Percentiles rank a stretch among this genome's conserved stretches.
phyloP scores from a whole-genome alignment of 495 filamentous ascomycete species.

The Penicillium manginii region DNA sequence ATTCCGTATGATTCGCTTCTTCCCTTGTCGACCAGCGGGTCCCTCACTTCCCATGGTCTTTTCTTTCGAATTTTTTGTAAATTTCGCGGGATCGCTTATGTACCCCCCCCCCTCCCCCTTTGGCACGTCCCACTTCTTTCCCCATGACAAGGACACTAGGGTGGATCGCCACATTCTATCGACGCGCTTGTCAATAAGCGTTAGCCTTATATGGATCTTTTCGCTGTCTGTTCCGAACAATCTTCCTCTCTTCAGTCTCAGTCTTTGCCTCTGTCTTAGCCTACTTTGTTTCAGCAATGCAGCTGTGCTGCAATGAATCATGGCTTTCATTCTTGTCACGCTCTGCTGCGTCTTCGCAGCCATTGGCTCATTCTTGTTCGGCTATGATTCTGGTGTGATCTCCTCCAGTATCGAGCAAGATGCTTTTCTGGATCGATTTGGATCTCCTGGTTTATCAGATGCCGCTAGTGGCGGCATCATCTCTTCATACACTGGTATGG shows the following conservation, averaged over 20 bases:
- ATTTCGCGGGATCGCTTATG: conserved; percentile 17
- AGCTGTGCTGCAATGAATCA: conserved; percentile 21
- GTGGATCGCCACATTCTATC: conserved; percentile 26
- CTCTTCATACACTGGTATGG: conserved; percentile 50
- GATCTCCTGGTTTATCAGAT: conserved; percentile 37
- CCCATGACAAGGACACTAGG: conserved; percentile 5
- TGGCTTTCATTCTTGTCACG: conserved; percentile 45
- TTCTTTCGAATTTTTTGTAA: background rate
- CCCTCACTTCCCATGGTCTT: conserved; percentile 30
- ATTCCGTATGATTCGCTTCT: background rate
- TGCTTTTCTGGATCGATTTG: conserved; percentile 47
- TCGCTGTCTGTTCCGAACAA: background rate
- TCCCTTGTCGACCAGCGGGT: background rate
- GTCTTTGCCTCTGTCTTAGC: background rate
- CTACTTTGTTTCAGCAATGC: conserved; percentile 9
- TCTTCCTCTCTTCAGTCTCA: conserved; percentile 2
- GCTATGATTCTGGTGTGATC: conserved; percentile 56
- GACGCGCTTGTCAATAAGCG: conserved; percentile 8
- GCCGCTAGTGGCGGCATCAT: conserved; percentile 54
- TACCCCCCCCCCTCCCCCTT: too few relatives aligned
- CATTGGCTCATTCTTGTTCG: conserved; percentile 62
- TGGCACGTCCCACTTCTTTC: conserved; percentile 26
- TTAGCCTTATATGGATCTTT: conserved; percentile 12
- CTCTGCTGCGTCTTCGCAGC: conserved; percentile 57
- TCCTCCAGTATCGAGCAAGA: conserved; percentile 52